Base-by-base conservation (phyloP, 257 asterid species). In the Cruciata laevipes region DNA sequence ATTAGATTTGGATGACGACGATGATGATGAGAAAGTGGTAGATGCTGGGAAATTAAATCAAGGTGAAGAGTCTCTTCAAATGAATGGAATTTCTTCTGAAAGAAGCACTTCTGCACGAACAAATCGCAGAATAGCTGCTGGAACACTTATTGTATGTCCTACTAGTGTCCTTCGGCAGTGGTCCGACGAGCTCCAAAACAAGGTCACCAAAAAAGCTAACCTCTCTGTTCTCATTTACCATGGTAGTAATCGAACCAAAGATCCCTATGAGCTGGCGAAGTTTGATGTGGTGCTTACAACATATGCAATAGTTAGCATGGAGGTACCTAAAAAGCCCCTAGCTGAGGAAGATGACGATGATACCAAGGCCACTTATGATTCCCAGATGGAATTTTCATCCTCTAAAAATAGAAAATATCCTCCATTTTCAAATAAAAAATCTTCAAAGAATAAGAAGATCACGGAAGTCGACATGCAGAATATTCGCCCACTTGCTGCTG, bases 91-190 rank as follows among this genome's bases (percentile, higher is more conserved):
- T 59, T 72, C 75, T 33, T 65, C 66, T 69, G 69, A 57, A 24
- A 66, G 55, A 37, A 69, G 60, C 49, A 66, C 73, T 63, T 65
- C 77, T 78, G 67, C 73, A 71, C 85, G 65, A 71, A 77, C 88
- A 38, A 89, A 78, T 72, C 91, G 86, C 63, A 87, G 96, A 81
- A 90, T 95, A 61, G 87, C 96, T 71, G 95, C 88, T 68, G 99
- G 99, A 52, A 94, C 99, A 53, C 99, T 94, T 69, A 77, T 93
- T 38, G 99, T 94, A 63, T 94, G 99, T 66, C 99, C 99, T 27
- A 94, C 99, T 24, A 94, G 97, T 82, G 99, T 94, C 73, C 96
- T 94, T 66, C 84, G 96, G 58, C 99, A 94, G 72, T 94, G 99
- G 99, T 80, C 87, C 18, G 99, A 94, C 0, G 99, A 94, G 79